Conservation (phyloP, 257 asterid species). For the Solanum tacnaense region DNA sequence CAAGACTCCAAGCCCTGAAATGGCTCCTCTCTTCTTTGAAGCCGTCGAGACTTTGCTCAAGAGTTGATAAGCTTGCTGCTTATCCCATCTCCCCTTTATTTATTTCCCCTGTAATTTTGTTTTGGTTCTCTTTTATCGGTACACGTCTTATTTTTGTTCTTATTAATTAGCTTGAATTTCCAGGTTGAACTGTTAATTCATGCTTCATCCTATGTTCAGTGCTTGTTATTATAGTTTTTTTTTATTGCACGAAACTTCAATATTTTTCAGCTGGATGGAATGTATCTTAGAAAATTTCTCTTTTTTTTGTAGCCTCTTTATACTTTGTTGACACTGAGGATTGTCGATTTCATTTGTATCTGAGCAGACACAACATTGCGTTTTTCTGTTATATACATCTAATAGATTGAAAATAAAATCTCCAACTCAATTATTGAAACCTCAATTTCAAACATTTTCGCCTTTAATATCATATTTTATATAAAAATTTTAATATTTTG, state of each 20-base stretch:
- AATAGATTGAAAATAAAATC: background rate
- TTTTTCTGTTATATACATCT: background rate
- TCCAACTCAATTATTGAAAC: background rate
- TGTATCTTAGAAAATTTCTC: background rate
- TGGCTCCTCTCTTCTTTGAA: slow-evolving; percentile 91
- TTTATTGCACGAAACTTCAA: background rate
- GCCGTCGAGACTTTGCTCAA: slow-evolving; percentile 54
- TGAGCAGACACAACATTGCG: background rate
- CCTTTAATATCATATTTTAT: background rate
- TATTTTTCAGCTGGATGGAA: background rate
- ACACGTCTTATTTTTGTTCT: background rate
- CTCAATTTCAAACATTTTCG: background rate
- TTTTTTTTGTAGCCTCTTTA: background rate
- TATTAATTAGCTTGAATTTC: background rate
- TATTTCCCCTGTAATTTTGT: background rate
- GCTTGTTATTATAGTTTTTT: background rate
- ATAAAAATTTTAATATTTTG: background rate
- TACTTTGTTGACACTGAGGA: background rate
- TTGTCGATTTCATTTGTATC: background rate
- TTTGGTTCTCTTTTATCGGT: slow-evolving; percentile 4
- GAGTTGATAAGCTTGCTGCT: slow-evolving; percentile 18
- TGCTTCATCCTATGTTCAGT: background rate
- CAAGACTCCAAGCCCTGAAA: slow-evolving; percentile 78
- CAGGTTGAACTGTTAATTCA: slow-evolving; percentile 1
- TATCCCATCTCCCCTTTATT: background rate